A percentile compares a stretch with the other conserved stretches of the same genome.
Evolutionary conservation across 495 filamentous ascomycete genomes (phyloP).

Genomic region (Venustampulla echinocandica): DNA sequence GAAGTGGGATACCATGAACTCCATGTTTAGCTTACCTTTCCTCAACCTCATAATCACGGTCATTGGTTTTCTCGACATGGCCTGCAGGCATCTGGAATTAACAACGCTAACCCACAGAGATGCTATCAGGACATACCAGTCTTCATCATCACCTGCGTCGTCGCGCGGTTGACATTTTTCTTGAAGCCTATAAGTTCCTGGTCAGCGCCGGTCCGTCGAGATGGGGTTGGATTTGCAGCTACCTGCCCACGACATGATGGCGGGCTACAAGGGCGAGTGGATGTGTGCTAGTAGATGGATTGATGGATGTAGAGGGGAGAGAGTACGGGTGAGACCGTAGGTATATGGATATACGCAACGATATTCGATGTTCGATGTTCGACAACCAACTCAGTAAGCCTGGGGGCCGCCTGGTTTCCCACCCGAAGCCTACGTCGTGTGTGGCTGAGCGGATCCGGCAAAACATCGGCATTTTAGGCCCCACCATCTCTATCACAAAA

Average conservation of each 20-base stretch:
- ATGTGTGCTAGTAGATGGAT: background rate
- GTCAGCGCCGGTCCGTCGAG: background rate
- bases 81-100: constrained; percentile 37
- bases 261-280: background rate
- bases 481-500: constrained; percentile 5
- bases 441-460: too few relatives aligned
- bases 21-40: constrained; percentile 53
- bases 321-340: background rate
- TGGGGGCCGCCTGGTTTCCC: background rate
- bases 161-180: constrained; percentile 97
- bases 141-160: constrained; percentile 99
- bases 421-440: background rate
- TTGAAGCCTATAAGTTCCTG: constrained; percentile 76
- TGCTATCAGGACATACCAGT: constrained; percentile 49
- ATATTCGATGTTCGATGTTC: too few relatives aligned
- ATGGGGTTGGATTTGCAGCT: background rate
- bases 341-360: too few relatives aligned
- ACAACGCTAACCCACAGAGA: background rate
- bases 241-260: constrained; percentile 26
- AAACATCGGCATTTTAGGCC: too few relatives aligned
- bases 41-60: constrained; percentile 97
- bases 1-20: background rate
- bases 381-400: background rate
- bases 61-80: constrained; percentile 95
- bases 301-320: background rate